A percentile compares a stretch with the other conserved stretches of the same genome.
phyloP scores from a whole-genome alignment of 2,329 filamentous ascomycete genomes.

The Paecilomyces sp. region DNA sequence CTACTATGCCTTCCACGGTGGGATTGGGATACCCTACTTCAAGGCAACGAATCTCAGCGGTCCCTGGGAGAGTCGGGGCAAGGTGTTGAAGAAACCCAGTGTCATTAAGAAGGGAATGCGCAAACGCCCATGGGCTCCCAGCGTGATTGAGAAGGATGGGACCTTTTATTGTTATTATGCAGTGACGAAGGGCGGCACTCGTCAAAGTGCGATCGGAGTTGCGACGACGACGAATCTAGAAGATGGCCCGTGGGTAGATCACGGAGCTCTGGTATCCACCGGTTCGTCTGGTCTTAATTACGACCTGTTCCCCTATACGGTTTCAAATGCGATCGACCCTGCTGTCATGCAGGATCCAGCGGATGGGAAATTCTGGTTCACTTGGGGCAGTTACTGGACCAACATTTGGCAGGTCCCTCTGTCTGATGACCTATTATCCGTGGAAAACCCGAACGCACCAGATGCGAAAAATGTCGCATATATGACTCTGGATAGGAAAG shows the following conservation, averaged over 20 bases:
- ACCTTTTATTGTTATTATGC: slow-evolving; percentile 61
- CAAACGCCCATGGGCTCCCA: slow-evolving; percentile 48
- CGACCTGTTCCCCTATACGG: slow-evolving; percentile 24
- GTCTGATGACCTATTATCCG: slow-evolving; percentile 16
- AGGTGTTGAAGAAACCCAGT: slow-evolving; percentile 21
- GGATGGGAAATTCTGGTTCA: slow-evolving; percentile 40
- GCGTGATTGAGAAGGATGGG: slow-evolving; percentile 49
- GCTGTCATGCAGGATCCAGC: slow-evolving; percentile 39
- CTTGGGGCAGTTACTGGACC: slow-evolving; percentile 63
- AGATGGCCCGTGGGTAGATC: slow-evolving; percentile 26
- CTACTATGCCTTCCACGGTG: slow-evolving; percentile 1
- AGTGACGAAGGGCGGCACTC: slow-evolving; percentile 54
- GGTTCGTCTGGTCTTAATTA: slow-evolving; percentile 22
- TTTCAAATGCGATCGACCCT: slow-evolving; percentile 56
- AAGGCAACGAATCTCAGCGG: neutral
- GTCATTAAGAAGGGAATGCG: slow-evolving; percentile 27
- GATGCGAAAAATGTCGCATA: slow-evolving; percentile 22
- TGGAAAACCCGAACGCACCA: slow-evolving; percentile 10
- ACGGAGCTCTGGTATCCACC: slow-evolving; percentile 24
- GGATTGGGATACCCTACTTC: neutral
- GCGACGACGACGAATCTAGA: slow-evolving; percentile 40
- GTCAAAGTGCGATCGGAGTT: slow-evolving; percentile 56
- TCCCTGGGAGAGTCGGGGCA: slow-evolving; percentile 9
- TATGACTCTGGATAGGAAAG: neutral
- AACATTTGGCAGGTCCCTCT: slow-evolving; percentile 57